Base-by-base conservation (phyloP, 1,284 basidiomycete genomes). In the Farysia itapuensis region DNA sequence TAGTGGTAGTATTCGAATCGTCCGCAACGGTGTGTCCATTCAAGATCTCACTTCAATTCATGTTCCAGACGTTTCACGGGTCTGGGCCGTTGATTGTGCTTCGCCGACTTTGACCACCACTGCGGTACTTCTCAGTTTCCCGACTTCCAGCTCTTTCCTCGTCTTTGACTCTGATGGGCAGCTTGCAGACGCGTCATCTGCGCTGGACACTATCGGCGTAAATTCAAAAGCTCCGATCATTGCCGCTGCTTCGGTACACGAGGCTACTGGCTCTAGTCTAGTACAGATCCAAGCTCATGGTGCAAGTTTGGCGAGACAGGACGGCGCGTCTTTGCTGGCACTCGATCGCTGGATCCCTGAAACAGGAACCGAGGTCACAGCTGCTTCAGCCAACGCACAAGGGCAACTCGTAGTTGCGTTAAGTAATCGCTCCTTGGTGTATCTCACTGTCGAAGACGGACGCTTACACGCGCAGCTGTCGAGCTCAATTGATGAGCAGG, bases 21-120 rank as follows among this genome's bases (percentile, higher is more conserved):
- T 97, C 8, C 82, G 89, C 47, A 90, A 86, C 53, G 93, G 93
- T 3, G 90, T 90, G 1, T 87, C 90, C 43, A 84, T 94, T 66
- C 81, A 85, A 40, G 85, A 88, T 59, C 64, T 84, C 5, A 49
- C 52, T 14, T 63, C 46, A 19, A 21, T 42, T 35, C 40, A 35
- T 1, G 25, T 63, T 8, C 49, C 53, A 15, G 41, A 48, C 34
- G 48, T 36, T 4, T 39, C 45, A 11, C 41, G 46, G 2, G 30
- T 63, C 14, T 63, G 59, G 59, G 26, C 59, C 1, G 18, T 63
- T 18, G 28, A 23, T 3, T 21, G 20, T n/a, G 26, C 47, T 4
- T 47, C 43, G 22, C n/a, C n/a, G n/a, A n/a, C n/a, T n/a, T n/a
- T n/a, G n/a, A 28, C 41, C 14, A 49, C 59, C 7, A 35, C 43